Percentiles rank a stretch among this genome's conserved stretches.
Conservation (phyloP, 1,139 yeast species). For the Kluyveromyces sp. region DNA sequence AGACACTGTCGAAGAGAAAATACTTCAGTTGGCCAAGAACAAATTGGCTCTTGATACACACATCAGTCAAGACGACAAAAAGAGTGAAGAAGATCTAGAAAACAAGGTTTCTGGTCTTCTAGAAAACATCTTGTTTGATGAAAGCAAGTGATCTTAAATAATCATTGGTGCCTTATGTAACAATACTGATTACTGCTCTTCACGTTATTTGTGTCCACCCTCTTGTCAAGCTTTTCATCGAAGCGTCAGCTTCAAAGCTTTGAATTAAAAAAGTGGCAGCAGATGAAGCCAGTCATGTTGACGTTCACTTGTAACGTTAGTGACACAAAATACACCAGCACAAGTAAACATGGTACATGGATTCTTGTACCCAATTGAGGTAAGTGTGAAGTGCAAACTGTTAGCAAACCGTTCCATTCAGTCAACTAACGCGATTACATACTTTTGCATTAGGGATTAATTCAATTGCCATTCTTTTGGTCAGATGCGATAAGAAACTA, state of each 20-base stretch:
- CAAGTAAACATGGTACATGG: background rate
- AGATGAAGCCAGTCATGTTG: too few species aligned
- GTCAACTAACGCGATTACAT: background rate
- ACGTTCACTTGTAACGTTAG: background rate
- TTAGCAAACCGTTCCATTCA: background rate
- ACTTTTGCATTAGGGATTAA: constrained; percentile 1
- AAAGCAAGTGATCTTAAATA: constrained; percentile 9
- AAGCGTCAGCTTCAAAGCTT: background rate
- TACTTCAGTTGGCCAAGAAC: constrained; percentile 77
- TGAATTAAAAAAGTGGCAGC: background rate
- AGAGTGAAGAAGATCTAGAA: constrained; percentile 25
- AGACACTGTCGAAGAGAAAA: constrained; percentile 83
- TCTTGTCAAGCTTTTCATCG: background rate
- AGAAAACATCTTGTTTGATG: constrained; percentile 29
- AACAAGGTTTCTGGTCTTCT: constrained; percentile 26
- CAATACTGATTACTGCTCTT: background rate
- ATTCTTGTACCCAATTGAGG: constrained; percentile 2
- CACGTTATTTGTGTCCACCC: too few species aligned
- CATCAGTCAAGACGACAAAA: constrained; percentile 27
- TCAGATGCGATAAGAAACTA: constrained; percentile 6
- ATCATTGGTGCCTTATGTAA: background rate
- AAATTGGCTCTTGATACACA: constrained; percentile 71
- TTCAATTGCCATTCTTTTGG: constrained; percentile 4
- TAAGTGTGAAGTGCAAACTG: background rate
- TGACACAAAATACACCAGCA: constrained; percentile 4